Evolutionary conservation across 2,329 filamentous ascomycete species (phyloP), one percentile per base, ranked within the genome.

Genomic region (Annulohypoxylon truncatum): DNA sequence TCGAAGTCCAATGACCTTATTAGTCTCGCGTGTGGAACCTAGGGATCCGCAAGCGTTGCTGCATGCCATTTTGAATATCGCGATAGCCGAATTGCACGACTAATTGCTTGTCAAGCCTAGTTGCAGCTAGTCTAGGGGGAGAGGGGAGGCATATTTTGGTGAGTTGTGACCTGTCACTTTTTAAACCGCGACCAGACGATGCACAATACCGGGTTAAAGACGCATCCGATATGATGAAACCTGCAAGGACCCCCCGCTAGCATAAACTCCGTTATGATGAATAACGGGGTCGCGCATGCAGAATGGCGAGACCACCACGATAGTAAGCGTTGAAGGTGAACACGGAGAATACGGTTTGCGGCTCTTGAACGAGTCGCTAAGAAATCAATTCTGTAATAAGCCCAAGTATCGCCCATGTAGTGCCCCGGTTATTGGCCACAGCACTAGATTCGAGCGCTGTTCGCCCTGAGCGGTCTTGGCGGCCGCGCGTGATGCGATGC

Each of bases 221-320:
- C 54, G 46, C 65, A 59, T 67, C 64, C 64, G 67, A 58, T 54
- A 61, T 62, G 60, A 67, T 61, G 67, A 69, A 64, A 67, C 64
- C 64, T 69, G 67, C 67, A 70, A 70, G 67, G 67, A 70, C 67
- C 67, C 67, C 66, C 67, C 61, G 61, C 64, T 65, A 68, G 61
- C 65, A 68, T 68, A 70, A 70, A 65, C 51, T 66, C 53, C 64
- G 61, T 61, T 62, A 70, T 70, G 65, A 66, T 70, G 64, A 68
- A 70, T 68, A 68, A 70, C 64, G 61, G 61, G 64, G 61, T 70
- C 67, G 53, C 26, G 33, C 53, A 65, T 67, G 67, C 67, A 67
- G 67, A 56, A 61, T 59, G 57, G 65, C 60, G 64, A 67, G 46
- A 67, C 66, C 46, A 69, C 67, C 59, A 62, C 55, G 51, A 65